These are phyloP conservation scores for Aureobasidium vineae DNA, from an alignment of 2,329 filamentous ascomycete species.

Conservation along the genomic window DNA sequence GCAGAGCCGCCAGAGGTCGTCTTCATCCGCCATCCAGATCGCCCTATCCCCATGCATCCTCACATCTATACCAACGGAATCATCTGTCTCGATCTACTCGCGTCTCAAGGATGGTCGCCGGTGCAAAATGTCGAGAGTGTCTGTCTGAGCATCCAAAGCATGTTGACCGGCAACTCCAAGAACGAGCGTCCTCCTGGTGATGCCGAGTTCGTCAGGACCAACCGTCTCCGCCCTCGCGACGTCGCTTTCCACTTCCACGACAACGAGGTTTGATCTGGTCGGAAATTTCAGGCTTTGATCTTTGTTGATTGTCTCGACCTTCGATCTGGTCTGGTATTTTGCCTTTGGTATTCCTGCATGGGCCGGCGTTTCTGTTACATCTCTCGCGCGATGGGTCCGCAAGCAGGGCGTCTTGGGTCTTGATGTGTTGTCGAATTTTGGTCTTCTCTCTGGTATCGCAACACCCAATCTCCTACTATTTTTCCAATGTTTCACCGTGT, in stretches of 20 bases:
- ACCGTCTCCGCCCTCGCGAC: slow-evolving; percentile 76
- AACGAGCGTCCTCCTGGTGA: slow-evolving; percentile 89
- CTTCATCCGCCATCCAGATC: slow-evolving; percentile 61
- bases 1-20: slow-evolving; percentile 92
- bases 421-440: not conserved
- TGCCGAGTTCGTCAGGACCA: slow-evolving; percentile 80
- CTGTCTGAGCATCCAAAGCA: slow-evolving; percentile 96
- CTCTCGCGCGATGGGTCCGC: not conserved
- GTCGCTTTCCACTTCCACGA: slow-evolving; percentile 96
- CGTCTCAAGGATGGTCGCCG: slow-evolving; percentile 85
- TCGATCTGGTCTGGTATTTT: not conserved
- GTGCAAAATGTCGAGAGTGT: slow-evolving; percentile 97
- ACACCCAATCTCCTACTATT: too few relatives aligned
- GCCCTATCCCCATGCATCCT: slow-evolving; percentile 84
- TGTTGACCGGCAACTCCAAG: slow-evolving; percentile 93
- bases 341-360: not conserved
- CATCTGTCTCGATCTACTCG: slow-evolving; percentile 93
- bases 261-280: slow-evolving; percentile 54
- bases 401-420: not conserved
- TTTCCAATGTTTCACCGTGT: too few relatives aligned
- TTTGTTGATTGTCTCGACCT: not conserved
- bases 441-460: too few relatives aligned
- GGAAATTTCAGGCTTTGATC: too few relatives aligned
- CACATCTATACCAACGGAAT: slow-evolving; percentile 99
- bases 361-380: not conserved